Conservation (phyloP, 129 eudicot genomes). For the Tagetes patula region DNA sequence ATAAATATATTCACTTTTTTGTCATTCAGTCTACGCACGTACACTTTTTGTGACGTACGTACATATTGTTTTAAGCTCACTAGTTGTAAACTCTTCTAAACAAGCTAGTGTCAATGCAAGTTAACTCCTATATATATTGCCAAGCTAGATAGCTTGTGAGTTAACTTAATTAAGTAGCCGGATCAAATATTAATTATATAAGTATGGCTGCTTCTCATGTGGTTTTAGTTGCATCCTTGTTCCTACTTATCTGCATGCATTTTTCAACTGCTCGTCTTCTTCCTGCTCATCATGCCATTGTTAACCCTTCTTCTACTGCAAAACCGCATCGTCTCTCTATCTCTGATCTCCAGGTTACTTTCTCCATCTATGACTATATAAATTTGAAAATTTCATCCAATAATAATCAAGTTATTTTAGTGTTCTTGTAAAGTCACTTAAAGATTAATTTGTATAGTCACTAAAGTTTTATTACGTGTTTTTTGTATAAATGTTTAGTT, state of each 20-base stretch:
- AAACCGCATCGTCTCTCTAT: slow-evolving; percentile 21
- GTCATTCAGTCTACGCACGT: too few species aligned
- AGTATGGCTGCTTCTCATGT: slow-evolving; percentile 23
- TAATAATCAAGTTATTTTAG: too few species aligned
- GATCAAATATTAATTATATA: background rate
- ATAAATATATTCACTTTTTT: too few species aligned
- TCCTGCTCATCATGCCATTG: background rate
- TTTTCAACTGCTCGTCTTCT: slow-evolving; percentile 43
- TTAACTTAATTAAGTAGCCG: background rate
- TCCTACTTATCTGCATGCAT: slow-evolving; percentile 36
- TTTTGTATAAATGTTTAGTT: too few species aligned
- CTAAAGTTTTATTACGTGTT: too few species aligned
- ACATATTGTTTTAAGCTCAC: background rate
- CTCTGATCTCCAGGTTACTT: slow-evolving; percentile 12
- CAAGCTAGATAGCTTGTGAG: background rate
- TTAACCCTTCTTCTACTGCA: slow-evolving; percentile 22
- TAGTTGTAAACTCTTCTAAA: background rate
- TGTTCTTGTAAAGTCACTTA: too few species aligned
- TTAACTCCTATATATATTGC: slow-evolving; percentile 15
- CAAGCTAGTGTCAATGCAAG: background rate
- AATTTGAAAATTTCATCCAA: background rate
- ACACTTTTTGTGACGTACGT: too few species aligned
- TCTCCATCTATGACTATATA: background rate
- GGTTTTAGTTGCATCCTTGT: slow-evolving; percentile 6
- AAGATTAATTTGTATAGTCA: too few species aligned